Percentiles rank a stretch among this genome's conserved stretches.
These are phyloP conservation scores for Acorus calamus DNA, from an alignment of 106 monocot genomes.

Conservation along the genomic window DNA sequence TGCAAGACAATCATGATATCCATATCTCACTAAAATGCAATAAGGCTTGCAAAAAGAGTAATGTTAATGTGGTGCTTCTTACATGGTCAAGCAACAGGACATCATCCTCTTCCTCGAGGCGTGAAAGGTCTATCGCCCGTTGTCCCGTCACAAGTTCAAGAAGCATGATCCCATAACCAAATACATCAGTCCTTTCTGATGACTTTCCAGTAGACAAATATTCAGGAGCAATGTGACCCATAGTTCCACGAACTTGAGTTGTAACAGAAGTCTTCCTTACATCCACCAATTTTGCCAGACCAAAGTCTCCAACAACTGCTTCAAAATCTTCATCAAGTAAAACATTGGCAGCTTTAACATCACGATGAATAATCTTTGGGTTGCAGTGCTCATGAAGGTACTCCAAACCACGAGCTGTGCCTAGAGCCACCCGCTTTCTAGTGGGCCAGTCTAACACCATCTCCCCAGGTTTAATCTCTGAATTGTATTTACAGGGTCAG, in stretches of 20 bases:
- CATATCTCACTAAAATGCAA: too few relatives aligned
- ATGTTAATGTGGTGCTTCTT: constrained; percentile 7
- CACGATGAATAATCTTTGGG: constrained; percentile 58
- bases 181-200: constrained; percentile 17
- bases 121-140: constrained; percentile 84
- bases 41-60: neutral
- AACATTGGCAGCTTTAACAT: constrained; percentile 60
- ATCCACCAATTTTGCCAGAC: constrained; percentile 43
- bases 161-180: constrained; percentile 30
- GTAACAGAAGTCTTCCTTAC: constrained; percentile 35
- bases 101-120: constrained; percentile 89
- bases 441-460: constrained; percentile 72
- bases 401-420: constrained; percentile 86
- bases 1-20: too few relatives aligned
- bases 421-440: constrained; percentile 69
- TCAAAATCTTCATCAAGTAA: constrained; percentile 11
- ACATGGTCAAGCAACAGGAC: constrained; percentile 93
- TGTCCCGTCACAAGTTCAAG: constrained; percentile 19
- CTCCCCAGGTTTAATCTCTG: constrained; percentile 74
- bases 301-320: constrained; percentile 45
- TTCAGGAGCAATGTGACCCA: constrained; percentile 60
- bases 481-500: neutral
- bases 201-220: constrained; percentile 47
- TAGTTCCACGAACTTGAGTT: constrained; percentile 41
- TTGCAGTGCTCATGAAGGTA: constrained; percentile 47